Percentiles rank a stretch among this genome's conserved stretches.
These are phyloP conservation scores for Penicillium sp. DNA, from an alignment of 2,329 filamentous ascomycete species.

Conservation along the genomic window DNA sequence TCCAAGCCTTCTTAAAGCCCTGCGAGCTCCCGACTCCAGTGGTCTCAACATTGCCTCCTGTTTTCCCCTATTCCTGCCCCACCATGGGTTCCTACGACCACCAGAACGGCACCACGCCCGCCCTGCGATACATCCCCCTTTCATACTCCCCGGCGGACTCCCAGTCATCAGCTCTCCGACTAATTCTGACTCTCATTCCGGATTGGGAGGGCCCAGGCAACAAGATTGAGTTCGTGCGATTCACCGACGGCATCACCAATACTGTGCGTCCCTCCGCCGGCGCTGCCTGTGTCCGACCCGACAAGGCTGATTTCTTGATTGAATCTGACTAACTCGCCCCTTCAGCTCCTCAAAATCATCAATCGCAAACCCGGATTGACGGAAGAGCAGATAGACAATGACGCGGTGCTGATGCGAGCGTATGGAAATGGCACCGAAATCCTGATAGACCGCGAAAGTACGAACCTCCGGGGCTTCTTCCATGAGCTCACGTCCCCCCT, in stretches of 20 bases:
- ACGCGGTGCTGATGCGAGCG: slow-evolving; percentile 83
- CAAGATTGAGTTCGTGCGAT: slow-evolving; percentile 78
- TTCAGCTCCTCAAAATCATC: slow-evolving; percentile 51
- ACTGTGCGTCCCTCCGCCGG: slow-evolving; percentile 55
- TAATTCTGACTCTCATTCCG: slow-evolving; percentile 76
- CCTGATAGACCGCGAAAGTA: slow-evolving; percentile 91
- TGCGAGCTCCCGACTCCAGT: not conserved
- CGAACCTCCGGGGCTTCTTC: slow-evolving; percentile 40
- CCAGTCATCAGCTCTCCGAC: slow-evolving; percentile 70
- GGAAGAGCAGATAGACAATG: slow-evolving; percentile 73
- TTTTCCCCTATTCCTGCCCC: slow-evolving; percentile 8
- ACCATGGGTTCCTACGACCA: slow-evolving; percentile 29
- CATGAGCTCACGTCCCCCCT: slow-evolving; percentile 5
- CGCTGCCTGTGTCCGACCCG: not conserved
- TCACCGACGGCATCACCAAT: slow-evolving; percentile 98
- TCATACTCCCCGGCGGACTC: slow-evolving; percentile 75
- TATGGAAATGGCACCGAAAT: slow-evolving; percentile 94
- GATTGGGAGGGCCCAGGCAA: slow-evolving; percentile 75
- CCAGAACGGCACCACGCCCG: slow-evolving; percentile 19
- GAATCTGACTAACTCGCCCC: slow-evolving; percentile 21
- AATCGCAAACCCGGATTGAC: slow-evolving; percentile 61
- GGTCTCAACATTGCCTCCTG: slow-evolving; percentile 6
- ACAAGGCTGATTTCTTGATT: not conserved
- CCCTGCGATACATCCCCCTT: slow-evolving; percentile 63
- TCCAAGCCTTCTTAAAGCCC: slow-evolving; percentile 9